A percentile compares a stretch with the other conserved stretches of the same genome.
These are phyloP conservation scores for Penicillium daleae DNA, from an alignment of 495 filamentous ascomycete genomes.

Conservation along the genomic window DNA sequence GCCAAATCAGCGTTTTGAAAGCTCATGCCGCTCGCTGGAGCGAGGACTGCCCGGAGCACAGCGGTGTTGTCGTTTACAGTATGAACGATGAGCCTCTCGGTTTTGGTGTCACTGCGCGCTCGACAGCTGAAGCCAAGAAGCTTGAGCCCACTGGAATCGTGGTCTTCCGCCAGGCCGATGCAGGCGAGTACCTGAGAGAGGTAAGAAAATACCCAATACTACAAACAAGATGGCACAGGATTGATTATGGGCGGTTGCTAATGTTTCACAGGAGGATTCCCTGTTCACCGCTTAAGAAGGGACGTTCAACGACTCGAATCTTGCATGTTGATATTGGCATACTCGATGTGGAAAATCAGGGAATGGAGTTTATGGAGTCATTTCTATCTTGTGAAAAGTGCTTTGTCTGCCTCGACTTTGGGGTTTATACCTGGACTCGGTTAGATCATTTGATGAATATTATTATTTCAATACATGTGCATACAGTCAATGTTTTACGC, in stretches of 20 bases:
- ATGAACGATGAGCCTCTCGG: conserved; percentile 26
- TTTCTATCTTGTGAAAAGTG: conserved; percentile 22
- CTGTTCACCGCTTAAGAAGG: conserved; percentile 48
- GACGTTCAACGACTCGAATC: conserved; percentile 9
- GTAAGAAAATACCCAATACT: conserved; percentile 27
- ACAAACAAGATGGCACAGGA: not conserved
- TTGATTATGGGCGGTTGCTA: conserved; percentile 12
- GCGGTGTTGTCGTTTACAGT: conserved; percentile 18
- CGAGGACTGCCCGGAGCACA: conserved; percentile 70
- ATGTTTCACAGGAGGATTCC: conserved; percentile 49
- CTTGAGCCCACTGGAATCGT: conserved; percentile 89
- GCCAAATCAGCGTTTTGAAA: conserved; percentile 62
- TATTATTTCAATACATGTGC: not conserved
- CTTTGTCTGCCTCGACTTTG: conserved; percentile 14
- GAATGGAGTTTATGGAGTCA: conserved; percentile 33
- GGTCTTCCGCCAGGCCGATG: conserved; percentile 70
- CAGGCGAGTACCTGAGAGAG: conserved; percentile 91
- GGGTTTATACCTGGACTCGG: conserved; percentile 6
- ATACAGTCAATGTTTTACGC: not conserved
- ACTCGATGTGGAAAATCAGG: conserved; percentile 23
- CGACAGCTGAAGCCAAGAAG: conserved; percentile 76
- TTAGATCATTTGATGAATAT: conserved; percentile 9
- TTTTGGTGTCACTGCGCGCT: conserved; percentile 83
- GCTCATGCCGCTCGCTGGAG: conserved; percentile 88
- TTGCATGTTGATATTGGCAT: conserved; percentile 29